phyloP scores from a whole-genome alignment of 1,139 yeast genomes.

The Kodamaea sp. region DNA sequence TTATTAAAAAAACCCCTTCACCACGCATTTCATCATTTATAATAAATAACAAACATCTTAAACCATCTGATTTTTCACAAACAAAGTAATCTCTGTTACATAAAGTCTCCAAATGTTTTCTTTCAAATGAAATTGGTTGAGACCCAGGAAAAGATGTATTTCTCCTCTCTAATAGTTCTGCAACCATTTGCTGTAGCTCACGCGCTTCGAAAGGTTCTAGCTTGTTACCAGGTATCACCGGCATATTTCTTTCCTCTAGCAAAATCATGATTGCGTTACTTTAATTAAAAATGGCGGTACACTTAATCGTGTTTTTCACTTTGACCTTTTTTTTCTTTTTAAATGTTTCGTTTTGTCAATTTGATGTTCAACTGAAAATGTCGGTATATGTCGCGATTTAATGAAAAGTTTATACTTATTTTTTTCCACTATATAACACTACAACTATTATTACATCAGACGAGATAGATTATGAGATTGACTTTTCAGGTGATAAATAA shows the following conservation, averaged over 20 bases:
- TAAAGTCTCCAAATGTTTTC: slow-evolving; percentile 64
- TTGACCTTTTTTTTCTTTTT: slow-evolving; percentile 1
- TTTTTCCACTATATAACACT: not conserved
- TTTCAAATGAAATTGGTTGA: slow-evolving; percentile 89
- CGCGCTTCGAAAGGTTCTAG: slow-evolving; percentile 70
- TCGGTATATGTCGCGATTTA: not conserved
- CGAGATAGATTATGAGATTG: slow-evolving; percentile 29
- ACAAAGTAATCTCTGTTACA: slow-evolving; percentile 67
- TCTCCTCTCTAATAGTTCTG: slow-evolving; percentile 58
- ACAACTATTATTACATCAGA: not conserved
- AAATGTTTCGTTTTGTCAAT: no score
- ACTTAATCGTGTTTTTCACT: not conserved
- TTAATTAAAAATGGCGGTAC: not conserved
- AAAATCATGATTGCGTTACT: slow-evolving; percentile 25
- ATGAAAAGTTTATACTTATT: not conserved
- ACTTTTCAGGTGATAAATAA: slow-evolving; percentile 31
- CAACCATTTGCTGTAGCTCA: slow-evolving; percentile 66
- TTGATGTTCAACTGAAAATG: not conserved
- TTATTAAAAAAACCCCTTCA: slow-evolving; percentile 72
- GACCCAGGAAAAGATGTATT: slow-evolving; percentile 73
- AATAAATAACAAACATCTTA: slow-evolving; percentile 70
- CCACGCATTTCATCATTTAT: slow-evolving; percentile 69
- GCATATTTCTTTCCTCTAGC: slow-evolving; percentile 59
- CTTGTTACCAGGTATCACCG: slow-evolving; percentile 77
- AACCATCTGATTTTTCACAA: slow-evolving; percentile 94